phyloP scores from a whole-genome alignment of 352 stramenopile genomes.

The Stramenopiles sp. region DNA sequence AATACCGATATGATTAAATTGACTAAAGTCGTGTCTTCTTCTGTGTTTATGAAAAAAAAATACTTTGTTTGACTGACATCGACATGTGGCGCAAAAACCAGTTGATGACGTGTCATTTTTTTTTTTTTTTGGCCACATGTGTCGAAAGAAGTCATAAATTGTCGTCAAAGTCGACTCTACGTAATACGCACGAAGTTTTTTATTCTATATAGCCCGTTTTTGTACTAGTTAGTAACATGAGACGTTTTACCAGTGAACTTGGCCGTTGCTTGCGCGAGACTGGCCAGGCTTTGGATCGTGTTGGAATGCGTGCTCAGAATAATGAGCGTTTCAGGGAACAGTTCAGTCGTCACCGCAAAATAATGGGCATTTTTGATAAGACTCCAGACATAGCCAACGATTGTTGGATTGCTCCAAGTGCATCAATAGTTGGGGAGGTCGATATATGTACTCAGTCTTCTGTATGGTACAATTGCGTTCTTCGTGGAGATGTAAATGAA shows the following conservation, averaged over 20 bases:
- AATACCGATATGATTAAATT: too few species aligned
- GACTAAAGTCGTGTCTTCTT: too few species aligned
- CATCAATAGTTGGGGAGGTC: slow-evolving; percentile 55
- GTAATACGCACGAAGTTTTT: too few species aligned
- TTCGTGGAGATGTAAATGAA: slow-evolving; percentile 30
- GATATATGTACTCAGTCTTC: slow-evolving; percentile 45
- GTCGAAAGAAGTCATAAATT: too few species aligned
- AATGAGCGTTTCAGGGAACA: slow-evolving; percentile 40
- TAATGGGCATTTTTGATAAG: slow-evolving; percentile 28
- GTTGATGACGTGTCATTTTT: too few species aligned
- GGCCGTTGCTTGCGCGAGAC: slow-evolving; percentile 38
- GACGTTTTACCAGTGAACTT: slow-evolving; percentile 24
- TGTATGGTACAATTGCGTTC: slow-evolving; percentile 57
- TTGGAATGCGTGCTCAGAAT: slow-evolving; percentile 34
- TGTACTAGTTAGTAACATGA: too few species aligned
- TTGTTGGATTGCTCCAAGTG: slow-evolving; percentile 48
- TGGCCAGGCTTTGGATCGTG: slow-evolving; percentile 36
- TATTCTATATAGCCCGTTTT: too few species aligned
- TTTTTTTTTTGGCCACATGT: too few species aligned
- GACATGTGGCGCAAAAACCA: too few species aligned
- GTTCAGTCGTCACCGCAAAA: slow-evolving; percentile 19
- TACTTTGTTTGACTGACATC: too few species aligned
- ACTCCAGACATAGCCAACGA: slow-evolving; percentile 22
- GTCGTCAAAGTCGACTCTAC: too few species aligned
- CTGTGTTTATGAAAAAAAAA: too few species aligned